These are phyloP conservation scores for Wolfiporia cocos DNA, from an alignment of 1,284 basidiomycete species.

Conservation along the genomic window DNA sequence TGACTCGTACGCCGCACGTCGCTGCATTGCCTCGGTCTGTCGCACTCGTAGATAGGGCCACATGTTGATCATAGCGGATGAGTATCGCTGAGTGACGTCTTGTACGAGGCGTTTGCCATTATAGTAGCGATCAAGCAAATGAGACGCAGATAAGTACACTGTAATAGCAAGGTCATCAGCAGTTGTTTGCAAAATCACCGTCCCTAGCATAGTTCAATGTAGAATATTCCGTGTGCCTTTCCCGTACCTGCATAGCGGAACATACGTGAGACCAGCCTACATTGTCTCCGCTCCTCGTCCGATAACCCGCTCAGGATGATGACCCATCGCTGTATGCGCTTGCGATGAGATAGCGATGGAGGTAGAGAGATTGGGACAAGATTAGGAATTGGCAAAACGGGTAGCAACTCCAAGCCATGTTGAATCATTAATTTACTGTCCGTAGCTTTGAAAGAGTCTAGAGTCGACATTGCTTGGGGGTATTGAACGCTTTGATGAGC, in stretches of 20 bases:
- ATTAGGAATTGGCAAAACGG: slow-evolving; percentile 10
- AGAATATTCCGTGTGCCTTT: no score
- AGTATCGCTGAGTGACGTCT: slow-evolving; percentile 29
- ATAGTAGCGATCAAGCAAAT: slow-evolving; percentile 39
- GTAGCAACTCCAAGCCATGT: slow-evolving; percentile 29
- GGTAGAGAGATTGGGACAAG: slow-evolving; percentile 46
- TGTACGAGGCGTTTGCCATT: slow-evolving; percentile 40
- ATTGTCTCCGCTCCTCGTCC: slow-evolving; percentile 34
- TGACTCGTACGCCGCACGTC: slow-evolving; percentile 31
- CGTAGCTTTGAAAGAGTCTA: background rate
- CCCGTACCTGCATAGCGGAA: slow-evolving; percentile 65
- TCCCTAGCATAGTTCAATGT: no score
- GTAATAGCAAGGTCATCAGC: background rate
- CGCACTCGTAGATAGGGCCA: slow-evolving; percentile 63
- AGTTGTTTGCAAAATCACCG: no score
- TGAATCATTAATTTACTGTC: slow-evolving; percentile 1
- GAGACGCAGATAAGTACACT: slow-evolving; percentile 59
- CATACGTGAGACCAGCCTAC: slow-evolving; percentile 46
- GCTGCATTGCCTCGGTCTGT: slow-evolving; percentile 32
- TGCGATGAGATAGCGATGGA: slow-evolving; percentile 50
- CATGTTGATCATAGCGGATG: slow-evolving; percentile 46
- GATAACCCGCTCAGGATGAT: slow-evolving; percentile 47
- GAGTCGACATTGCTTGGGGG: background rate
- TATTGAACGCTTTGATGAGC: background rate
- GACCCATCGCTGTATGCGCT: slow-evolving; percentile 44